Base-by-base conservation (phyloP, 1,284 basidiomycete genomes). In the Cystobasidium sp. region DNA sequence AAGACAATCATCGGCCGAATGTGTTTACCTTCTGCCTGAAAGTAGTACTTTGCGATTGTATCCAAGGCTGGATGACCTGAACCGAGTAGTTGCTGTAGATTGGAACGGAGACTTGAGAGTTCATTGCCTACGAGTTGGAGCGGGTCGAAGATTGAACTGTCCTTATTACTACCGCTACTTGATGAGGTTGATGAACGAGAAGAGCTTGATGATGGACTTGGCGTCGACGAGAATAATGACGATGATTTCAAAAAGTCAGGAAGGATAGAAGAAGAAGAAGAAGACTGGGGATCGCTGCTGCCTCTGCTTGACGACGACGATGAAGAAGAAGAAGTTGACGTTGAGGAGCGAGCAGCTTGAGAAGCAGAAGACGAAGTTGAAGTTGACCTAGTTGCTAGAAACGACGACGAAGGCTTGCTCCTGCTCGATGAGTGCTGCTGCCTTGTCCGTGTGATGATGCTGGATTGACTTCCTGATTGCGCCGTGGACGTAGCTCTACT, bases 11-110 rank as follows among this genome's bases (percentile, higher is more conserved):
- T 85, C 0, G 96, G 94, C 16, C 96, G 88, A 31, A 98, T 86
- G 81, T 97, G 94, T 82, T 97, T 97, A 3, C 85, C 85, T 74
- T 85, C 84, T 24, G 92, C 91, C 75, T 91, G 86, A 82, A 98
- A 97, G 84, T 97, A 97, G 84, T 94, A 97, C 78, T 93, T 89
- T 4, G 95, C 94, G 76, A 97, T 90, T 72, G 91, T 88, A 77
- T 91, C 89, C 72, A 99, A 88, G 0, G 89, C 88, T 1, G 94
- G 91, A 82, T 98, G 92, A 10, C 92, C 91, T 1, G 91, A 91
- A 39, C 94, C 94, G 12, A 99, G 87, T 52, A 99, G 86, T 76
- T 86, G 85, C 77, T 94, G 86, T 41, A 99, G 86, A 74, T 88
- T 90, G 71, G 87, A 86, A 76, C 91, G 90, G 59, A 98, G 85